Percentiles rank a stretch among this genome's conserved stretches.
phyloP scores from a whole-genome alignment of 1,284 basidiomycete species.

The Ceratorhiza oryzae-sativae region DNA sequence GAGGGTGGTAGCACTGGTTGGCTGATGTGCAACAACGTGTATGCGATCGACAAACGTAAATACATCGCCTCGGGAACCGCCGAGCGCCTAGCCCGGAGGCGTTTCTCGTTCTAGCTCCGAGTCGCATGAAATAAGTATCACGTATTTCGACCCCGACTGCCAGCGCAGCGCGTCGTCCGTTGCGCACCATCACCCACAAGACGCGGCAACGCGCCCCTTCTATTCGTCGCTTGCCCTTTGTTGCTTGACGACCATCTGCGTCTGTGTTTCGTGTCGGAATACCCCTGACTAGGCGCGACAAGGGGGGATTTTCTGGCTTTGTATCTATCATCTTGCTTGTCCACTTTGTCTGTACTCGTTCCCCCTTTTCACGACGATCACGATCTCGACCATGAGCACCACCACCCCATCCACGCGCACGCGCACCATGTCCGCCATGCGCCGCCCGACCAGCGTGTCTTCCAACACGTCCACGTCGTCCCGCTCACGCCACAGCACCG shows the following conservation, averaged over 20 bases:
- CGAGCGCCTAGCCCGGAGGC: constrained; percentile 4
- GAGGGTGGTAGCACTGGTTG: not conserved
- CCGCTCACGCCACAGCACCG: constrained; percentile 9
- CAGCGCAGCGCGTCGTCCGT: constrained; percentile 21
- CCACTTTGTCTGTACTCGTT: not conserved
- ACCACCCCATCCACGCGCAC: constrained; percentile 4
- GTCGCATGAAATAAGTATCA: not conserved
- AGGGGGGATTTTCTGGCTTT: not conserved
- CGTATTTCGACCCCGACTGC: constrained; percentile 25
- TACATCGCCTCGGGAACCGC: constrained; percentile 3
- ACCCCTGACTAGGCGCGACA: not conserved
- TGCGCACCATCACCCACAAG: not conserved
- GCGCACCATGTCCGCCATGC: constrained; percentile 34
- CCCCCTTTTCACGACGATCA: not conserved
- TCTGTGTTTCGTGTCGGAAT: not conserved
- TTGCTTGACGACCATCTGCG: constrained; percentile 26
- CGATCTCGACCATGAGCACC: constrained; percentile 3
- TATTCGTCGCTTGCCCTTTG: not conserved
- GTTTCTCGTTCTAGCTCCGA: constrained; percentile 24
- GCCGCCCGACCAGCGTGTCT: constrained; percentile 1
- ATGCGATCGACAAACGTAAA: not conserved
- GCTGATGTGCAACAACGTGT: not conserved
- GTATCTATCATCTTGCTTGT: not conserved
- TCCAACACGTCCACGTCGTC: not conserved
- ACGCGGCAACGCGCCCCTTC: not conserved